phyloP scores from a whole-genome alignment of 2,329 filamentous ascomycete species.

The Chaetomiaceae sp. region DNA sequence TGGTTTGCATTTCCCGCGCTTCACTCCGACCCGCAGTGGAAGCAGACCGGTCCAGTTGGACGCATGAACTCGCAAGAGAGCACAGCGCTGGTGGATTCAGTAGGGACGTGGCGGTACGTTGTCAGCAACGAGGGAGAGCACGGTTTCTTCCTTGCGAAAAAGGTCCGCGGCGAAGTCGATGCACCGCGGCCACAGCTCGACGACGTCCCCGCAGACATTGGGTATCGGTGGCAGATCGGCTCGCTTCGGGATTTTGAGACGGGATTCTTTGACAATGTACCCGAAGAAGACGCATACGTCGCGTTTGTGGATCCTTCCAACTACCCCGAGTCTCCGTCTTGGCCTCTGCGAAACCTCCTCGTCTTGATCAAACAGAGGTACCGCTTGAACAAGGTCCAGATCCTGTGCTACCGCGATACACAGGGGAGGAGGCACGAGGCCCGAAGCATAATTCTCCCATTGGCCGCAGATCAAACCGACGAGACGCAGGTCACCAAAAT shows the following conservation, averaged over 20 bases:
- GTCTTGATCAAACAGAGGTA: constrained; percentile 81
- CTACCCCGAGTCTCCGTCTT: constrained; percentile 80
- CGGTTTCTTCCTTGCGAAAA: constrained; percentile 94
- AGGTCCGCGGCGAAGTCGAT: constrained; percentile 43
- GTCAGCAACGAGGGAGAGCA: constrained; percentile 73
- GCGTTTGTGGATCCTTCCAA: constrained; percentile 92
- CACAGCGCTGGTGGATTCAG: constrained; percentile 70
- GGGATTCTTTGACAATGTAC: constrained; percentile 75
- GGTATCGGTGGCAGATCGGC: constrained; percentile 73
- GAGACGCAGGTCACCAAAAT: constrained; percentile 48
- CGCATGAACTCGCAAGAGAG: constrained; percentile 66
- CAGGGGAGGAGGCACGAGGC: constrained; percentile 73
- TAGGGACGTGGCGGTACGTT: constrained; percentile 82
- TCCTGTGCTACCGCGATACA: constrained; percentile 86
- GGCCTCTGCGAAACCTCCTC: constrained; percentile 87
- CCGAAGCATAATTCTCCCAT: constrained; percentile 71
- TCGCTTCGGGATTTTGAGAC: constrained; percentile 74
- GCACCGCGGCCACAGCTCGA: constrained; percentile 45
- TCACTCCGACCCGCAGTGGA: constrained; percentile 84
- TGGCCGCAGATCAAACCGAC: constrained; percentile 50
- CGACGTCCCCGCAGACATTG: constrained; percentile 48
- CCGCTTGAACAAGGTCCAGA: constrained; percentile 69
- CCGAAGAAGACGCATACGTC: constrained; percentile 72
- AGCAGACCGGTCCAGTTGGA: constrained; percentile 50
- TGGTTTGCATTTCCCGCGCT: constrained; percentile 96